Evolutionary conservation across 148 eudicot genomes (phyloP).

Genomic region (Cornus suecica): DNA sequence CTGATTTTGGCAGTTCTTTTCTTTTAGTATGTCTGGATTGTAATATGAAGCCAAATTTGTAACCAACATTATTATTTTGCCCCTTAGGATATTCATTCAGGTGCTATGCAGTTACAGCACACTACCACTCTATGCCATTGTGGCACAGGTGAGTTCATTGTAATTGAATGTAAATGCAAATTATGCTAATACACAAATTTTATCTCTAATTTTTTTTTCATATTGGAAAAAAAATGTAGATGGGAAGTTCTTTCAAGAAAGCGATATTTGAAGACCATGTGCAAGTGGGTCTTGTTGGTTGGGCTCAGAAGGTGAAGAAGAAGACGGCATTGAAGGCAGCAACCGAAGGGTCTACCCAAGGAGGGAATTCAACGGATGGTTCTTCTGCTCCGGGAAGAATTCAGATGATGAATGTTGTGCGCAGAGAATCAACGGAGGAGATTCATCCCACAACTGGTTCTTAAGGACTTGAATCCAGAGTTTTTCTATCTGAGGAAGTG

Average conservation of each 20-base stretch:
- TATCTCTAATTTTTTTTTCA: background rate
- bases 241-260: conserved; percentile 82
- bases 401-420: conserved; percentile 10
- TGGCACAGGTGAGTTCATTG: conserved; percentile 43
- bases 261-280: conserved; percentile 84
- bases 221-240: conserved; percentile 37
- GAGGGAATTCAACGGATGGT: conserved; percentile 18
- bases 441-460: conserved; percentile 7
- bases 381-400: conserved; percentile 7
- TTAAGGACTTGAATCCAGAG: background rate
- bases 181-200: background rate
- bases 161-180: background rate
- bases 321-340: conserved; percentile 43
- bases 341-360: conserved; percentile 14
- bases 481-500: too few species aligned
- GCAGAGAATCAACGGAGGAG: conserved; percentile 7
- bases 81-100: conserved; percentile 30
- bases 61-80: background rate
- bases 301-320: conserved; percentile 68
- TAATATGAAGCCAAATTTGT: too few species aligned
- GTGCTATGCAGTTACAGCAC: conserved; percentile 56
- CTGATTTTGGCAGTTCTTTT: background rate
- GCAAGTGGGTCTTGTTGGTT: conserved; percentile 76
- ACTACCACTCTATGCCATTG: conserved; percentile 60
- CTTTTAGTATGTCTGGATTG: background rate